These are phyloP conservation scores for Boletus subparvulus DNA, from an alignment of 768 basidiomycete genomes.

Conservation along the genomic window DNA sequence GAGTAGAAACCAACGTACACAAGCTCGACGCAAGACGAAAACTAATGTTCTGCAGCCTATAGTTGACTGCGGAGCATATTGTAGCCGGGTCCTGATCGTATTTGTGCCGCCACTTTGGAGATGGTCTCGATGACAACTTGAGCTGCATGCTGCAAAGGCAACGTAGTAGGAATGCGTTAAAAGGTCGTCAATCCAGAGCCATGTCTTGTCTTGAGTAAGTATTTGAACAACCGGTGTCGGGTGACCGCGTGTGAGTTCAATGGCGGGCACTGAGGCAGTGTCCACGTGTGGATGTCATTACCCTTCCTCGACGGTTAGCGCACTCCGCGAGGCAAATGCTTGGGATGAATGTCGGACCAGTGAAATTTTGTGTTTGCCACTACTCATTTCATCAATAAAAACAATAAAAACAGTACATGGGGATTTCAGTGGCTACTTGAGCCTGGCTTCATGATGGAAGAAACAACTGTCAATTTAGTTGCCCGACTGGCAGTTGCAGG, in stretches of 20 bases:
- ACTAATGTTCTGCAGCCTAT: constrained; percentile 27
- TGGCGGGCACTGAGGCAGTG: not conserved
- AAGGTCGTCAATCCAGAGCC: not conserved
- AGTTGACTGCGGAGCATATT: constrained; percentile 24
- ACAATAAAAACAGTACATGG: too few relatives aligned
- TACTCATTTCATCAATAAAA: too few relatives aligned
- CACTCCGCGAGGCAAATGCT: too few relatives aligned
- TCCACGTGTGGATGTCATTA: not conserved
- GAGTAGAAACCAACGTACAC: constrained; percentile 12
- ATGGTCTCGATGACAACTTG: constrained; percentile 19
- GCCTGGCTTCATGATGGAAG: too few relatives aligned
- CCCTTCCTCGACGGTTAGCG: not conserved
- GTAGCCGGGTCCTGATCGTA: constrained; percentile 32
- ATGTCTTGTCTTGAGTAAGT: not conserved
- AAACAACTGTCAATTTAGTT: too few relatives aligned
- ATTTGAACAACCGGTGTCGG: constrained; percentile 1
- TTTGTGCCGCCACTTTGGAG: constrained; percentile 25
- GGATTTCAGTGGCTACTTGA: too few relatives aligned
- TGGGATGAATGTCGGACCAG: too few relatives aligned
- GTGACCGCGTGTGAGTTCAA: constrained; percentile 12
- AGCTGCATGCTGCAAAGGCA: constrained; percentile 22
- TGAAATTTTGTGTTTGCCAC: too few relatives aligned
- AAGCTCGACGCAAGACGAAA: constrained; percentile 31
- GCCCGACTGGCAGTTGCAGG: too few relatives aligned
- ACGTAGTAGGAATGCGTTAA: not conserved